phyloP scores from a whole-genome alignment of 2,329 filamentous ascomycete genomes.

The Aspergillus calidoustus region DNA sequence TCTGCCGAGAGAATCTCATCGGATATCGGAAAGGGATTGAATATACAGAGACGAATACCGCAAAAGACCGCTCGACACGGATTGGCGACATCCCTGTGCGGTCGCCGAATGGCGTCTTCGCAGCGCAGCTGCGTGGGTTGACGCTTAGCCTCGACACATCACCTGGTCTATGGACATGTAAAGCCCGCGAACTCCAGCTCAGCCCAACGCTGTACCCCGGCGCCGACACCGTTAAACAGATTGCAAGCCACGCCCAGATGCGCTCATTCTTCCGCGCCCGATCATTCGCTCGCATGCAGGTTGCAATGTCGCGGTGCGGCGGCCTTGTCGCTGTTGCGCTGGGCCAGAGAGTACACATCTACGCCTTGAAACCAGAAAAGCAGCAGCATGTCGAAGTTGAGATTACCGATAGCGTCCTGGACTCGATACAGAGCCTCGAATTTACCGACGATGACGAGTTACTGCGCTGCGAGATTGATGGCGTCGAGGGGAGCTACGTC shows the following conservation, averaged over 20 bases:
- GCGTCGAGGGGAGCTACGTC: neutral
- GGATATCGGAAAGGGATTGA: neutral
- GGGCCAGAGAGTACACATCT: neutral
- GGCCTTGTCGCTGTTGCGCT: neutral
- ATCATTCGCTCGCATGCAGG: slow-evolving; percentile 1
- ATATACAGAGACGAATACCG: too few species aligned
- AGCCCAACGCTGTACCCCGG: neutral
- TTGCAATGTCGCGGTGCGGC: neutral
- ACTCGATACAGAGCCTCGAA: neutral
- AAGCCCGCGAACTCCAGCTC: neutral
- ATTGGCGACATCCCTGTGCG: neutral
- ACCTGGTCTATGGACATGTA: neutral
- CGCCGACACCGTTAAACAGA: neutral
- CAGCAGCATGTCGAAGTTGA: neutral
- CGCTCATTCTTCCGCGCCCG: neutral
- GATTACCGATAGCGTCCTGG: neutral
- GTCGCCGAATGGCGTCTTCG: neutral
- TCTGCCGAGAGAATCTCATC: neutral
- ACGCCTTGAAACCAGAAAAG: neutral
- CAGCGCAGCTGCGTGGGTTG: neutral
- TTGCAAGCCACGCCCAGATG: neutral
- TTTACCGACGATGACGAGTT: neutral
- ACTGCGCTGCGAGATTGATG: neutral
- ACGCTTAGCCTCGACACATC: neutral
- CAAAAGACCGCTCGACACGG: neutral